phyloP scores from a whole-genome alignment of 2,329 filamentous ascomycete species.

The Myriosclerotinia scirpicola region DNA sequence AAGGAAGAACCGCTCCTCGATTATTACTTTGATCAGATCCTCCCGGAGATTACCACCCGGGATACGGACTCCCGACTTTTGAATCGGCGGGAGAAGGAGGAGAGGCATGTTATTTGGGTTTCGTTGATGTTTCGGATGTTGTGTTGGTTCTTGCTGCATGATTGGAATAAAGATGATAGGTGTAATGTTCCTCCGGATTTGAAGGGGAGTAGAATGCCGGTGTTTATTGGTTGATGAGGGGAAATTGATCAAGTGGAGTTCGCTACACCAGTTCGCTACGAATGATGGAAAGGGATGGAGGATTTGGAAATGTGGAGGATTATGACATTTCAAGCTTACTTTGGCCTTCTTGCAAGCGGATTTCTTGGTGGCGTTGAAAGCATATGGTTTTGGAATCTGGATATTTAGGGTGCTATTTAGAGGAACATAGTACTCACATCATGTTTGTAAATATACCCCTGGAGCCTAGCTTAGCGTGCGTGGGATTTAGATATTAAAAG shows the following conservation, averaged over 20 bases:
- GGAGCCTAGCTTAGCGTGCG: slow-evolving; percentile 5
- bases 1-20: slow-evolving; percentile 53
- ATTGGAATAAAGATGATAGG: slow-evolving; percentile 55
- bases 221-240: slow-evolving; percentile 49
- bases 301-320: not conserved
- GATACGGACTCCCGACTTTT: slow-evolving; percentile 29
- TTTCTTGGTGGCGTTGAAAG: not conserved
- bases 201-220: slow-evolving; percentile 54
- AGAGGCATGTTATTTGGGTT: slow-evolving; percentile 51
- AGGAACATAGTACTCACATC: slow-evolving; percentile 12
- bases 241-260: too few relatives aligned
- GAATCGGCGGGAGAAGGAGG: slow-evolving; percentile 30
- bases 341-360: not conserved
- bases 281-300: not conserved
- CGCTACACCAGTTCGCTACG: not conserved
- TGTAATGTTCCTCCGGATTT: slow-evolving; percentile 55
- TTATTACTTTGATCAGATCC: slow-evolving; percentile 52
- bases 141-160: slow-evolving; percentile 58
- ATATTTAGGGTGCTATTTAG: not conserved
- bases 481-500: not conserved
- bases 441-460: slow-evolving; percentile 10
- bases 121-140: slow-evolving; percentile 57
- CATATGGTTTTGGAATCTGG: not conserved
- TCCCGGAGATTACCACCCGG: slow-evolving; percentile 44
- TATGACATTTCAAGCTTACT: not conserved